A percentile compares a stretch with the other conserved stretches of the same genome.
These are phyloP conservation scores for Leishmania major DNA, from an alignment of 208 protist genomes.

Conservation along the genomic window DNA sequence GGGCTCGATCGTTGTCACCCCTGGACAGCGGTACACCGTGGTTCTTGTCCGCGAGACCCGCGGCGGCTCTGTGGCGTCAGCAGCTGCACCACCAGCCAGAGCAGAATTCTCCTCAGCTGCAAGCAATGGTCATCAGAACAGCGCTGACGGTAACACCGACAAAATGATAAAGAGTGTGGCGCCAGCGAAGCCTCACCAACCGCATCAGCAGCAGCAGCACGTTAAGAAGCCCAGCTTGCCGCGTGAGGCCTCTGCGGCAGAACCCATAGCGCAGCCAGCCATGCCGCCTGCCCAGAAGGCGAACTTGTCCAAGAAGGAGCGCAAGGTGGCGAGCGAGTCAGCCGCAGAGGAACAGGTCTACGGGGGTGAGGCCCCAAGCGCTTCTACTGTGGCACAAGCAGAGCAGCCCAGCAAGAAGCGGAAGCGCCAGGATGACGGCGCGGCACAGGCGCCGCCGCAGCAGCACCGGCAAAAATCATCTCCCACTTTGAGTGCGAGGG, in stretches of 20 bases:
- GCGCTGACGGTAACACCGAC: constrained; percentile 2
- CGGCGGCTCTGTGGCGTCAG: constrained; percentile 6
- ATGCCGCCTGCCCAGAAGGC: constrained; percentile 7
- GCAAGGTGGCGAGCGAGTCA: constrained; percentile 11
- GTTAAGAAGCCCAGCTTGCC: constrained; percentile 6
- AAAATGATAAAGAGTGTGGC: constrained; percentile 18
- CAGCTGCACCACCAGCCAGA: not conserved
- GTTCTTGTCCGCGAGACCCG: constrained; percentile 36
- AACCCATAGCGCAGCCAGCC: not conserved
- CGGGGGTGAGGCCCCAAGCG: not conserved
- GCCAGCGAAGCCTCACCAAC: not conserved
- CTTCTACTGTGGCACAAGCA: not conserved
- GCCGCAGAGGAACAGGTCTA: not conserved
- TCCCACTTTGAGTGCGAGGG: not conserved
- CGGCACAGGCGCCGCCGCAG: not conserved
- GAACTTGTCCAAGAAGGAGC: constrained; percentile 20
- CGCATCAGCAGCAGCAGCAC: constrained; percentile 7
- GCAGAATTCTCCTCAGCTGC: not conserved
- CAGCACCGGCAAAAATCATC: constrained; percentile 2
- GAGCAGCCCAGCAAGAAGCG: constrained; percentile 29
- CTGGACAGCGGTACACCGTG: constrained; percentile 56
- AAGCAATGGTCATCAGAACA: not conserved
- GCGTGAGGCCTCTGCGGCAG: not conserved
- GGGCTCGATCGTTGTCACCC: constrained; percentile 68
- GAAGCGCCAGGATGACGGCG: constrained; percentile 19